Base-by-base conservation (phyloP, 805 yeast genomes). In the Nematodospora valgi region DNA sequence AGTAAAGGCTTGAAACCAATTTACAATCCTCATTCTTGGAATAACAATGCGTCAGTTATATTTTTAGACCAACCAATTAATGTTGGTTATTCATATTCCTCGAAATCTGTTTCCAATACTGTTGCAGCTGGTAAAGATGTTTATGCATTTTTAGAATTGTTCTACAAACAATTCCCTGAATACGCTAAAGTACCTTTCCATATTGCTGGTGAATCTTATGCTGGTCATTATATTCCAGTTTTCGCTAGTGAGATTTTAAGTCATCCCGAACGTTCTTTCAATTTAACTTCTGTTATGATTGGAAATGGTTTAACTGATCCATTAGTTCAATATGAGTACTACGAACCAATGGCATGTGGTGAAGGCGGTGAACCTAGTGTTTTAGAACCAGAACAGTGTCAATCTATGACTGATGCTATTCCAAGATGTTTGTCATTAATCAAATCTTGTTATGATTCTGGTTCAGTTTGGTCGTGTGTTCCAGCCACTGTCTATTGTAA, bases 221-320 rank as follows among this genome's bases (percentile, higher is more conserved):
- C 65, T 33, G 73, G 73, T 38, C 72, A 66, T 56, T 68, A 68
- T 50, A 66, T 67, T 40, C 73, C 73, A 26, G 64, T 60, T n/a
- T 64, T 68, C 37, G 63, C 72, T 14, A 51, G 57, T 25, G 70
- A 66, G 43, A 67, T 68, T 39, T 57, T 67, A 51, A 56, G 60
- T 33, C 68, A 65, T 41, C 52, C 51, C 31, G 67, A 63, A 37
- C 62, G 65, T 37, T 51, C 58, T 14, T 62, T 63, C 46, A 76
- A 86, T 49, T 69, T 88, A 46, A 65, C 83, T 9, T 85, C 96
- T 3, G 80, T 89, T 13, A 54, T 91, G 55, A 89, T 89, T 51
- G 98, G 98, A 43, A 89, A 89, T 57, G 97, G 98, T 35, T 76
- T 89, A 47, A 86, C 95, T 23, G 95, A 87, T 58, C 83, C 95